These are phyloP conservation scores for Teunomyces tritomae DNA, from an alignment of 805 yeast species.

Conservation along the genomic window DNA sequence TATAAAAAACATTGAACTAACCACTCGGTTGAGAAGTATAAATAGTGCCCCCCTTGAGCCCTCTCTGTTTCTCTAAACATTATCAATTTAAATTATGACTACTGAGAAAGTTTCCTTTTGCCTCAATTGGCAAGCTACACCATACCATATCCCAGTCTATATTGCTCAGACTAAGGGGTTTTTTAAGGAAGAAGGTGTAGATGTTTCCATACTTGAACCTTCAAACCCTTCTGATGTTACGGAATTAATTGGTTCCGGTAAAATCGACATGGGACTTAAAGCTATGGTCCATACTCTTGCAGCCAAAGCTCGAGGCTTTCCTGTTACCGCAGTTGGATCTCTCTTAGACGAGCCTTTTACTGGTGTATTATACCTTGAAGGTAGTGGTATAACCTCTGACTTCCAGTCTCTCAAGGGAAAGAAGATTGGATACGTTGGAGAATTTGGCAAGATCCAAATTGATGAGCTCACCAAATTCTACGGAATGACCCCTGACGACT, in stretches of 20 bases:
- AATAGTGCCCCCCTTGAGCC: not conserved
- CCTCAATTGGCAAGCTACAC: slow-evolving; percentile 55
- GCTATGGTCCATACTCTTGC: slow-evolving; percentile 62
- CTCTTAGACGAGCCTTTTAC: slow-evolving; percentile 58
- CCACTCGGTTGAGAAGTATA: not conserved
- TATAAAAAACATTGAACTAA: not conserved
- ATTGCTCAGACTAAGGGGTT: slow-evolving; percentile 50
- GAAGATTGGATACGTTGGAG: slow-evolving; percentile 56
- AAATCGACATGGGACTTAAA: slow-evolving; percentile 56
- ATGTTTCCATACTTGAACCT: slow-evolving; percentile 53
- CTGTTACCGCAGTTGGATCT: slow-evolving; percentile 55
- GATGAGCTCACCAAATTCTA: slow-evolving; percentile 55
- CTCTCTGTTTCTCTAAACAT: not conserved
- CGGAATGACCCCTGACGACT: slow-evolving; percentile 55
- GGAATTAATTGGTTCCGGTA: slow-evolving; percentile 55
- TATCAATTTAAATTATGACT: slow-evolving; percentile 23
- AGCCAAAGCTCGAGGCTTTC: slow-evolving; percentile 57
- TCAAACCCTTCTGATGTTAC: slow-evolving; percentile 59
- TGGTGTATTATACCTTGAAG: slow-evolving; percentile 51
- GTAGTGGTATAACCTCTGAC: slow-evolving; percentile 50
- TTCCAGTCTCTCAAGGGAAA: slow-evolving; percentile 53
- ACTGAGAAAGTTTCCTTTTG: slow-evolving; percentile 50
- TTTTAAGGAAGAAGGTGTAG: slow-evolving; percentile 49
- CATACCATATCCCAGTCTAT: slow-evolving; percentile 54
- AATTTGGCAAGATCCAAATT: slow-evolving; percentile 56